Evolutionary conservation across 1,284 basidiomycete species (phyloP).

Genomic region (Apiotrichum domesticum): DNA sequence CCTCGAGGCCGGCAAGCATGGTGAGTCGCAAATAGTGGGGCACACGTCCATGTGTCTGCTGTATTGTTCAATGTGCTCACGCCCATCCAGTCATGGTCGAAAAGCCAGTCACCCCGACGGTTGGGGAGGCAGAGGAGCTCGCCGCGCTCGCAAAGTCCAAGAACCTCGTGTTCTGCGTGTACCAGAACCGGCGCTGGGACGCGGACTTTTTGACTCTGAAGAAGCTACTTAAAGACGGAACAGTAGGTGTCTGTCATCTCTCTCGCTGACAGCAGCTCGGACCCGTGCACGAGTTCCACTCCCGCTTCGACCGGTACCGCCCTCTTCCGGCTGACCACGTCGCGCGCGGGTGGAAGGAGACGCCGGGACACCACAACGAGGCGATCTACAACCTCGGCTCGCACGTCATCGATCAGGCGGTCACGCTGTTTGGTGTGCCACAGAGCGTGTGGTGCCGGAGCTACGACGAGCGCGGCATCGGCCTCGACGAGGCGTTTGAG

Average conservation of each 20-base stretch:
- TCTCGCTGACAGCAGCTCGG: slow-evolving; percentile 26
- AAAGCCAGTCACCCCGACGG: slow-evolving; percentile 70
- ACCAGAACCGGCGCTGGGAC: slow-evolving; percentile 59
- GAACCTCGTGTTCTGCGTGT: slow-evolving; percentile 60
- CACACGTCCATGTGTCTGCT: too few species aligned
- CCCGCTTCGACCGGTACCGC: slow-evolving; percentile 68
- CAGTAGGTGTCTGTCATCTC: slow-evolving; percentile 53
- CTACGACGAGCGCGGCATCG: slow-evolving; percentile 34
- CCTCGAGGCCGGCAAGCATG: slow-evolving; percentile 69
- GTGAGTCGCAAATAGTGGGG: slow-evolving; percentile 49
- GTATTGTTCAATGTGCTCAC: not conserved
- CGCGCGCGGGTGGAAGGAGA: slow-evolving; percentile 52
- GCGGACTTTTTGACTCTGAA: slow-evolving; percentile 68
- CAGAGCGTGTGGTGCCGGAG: slow-evolving; percentile 51
- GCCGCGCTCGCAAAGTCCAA: slow-evolving; percentile 60
- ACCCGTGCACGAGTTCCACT: slow-evolving; percentile 29
- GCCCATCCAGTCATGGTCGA: slow-evolving; percentile 57
- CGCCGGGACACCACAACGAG: slow-evolving; percentile 44
- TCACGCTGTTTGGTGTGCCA: slow-evolving; percentile 71
- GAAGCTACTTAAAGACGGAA: slow-evolving; percentile 53
- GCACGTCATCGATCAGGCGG: slow-evolving; percentile 65
- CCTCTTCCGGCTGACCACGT: slow-evolving; percentile 51
- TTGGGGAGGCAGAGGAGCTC: slow-evolving; percentile 61
- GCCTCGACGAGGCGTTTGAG: slow-evolving; percentile 51
- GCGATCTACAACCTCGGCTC: slow-evolving; percentile 50